Conservation (phyloP, 768 basidiomycete genomes). For the Calvatia gigantea region DNA sequence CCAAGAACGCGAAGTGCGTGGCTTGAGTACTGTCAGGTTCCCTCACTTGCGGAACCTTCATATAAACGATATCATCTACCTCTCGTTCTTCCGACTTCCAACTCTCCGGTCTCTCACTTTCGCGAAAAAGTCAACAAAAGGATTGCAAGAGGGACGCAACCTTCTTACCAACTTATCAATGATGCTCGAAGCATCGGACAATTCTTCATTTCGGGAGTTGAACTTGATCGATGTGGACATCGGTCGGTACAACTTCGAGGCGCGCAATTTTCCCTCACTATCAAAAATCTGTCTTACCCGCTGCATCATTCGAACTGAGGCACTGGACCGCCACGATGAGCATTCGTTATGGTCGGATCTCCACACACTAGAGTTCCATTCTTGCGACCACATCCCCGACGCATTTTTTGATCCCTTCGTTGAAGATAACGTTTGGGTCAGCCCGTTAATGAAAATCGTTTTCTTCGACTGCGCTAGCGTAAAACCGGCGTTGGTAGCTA, state of each 20-base stretch:
- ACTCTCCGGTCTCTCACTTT: conserved; percentile 3
- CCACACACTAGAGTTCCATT: background rate
- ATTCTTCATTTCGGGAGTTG: background rate
- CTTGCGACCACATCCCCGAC: background rate
- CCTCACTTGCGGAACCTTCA: background rate
- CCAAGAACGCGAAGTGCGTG: conserved; percentile 8
- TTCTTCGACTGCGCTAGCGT: background rate
- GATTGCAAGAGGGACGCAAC: conserved; percentile 9
- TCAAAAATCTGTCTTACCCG: background rate
- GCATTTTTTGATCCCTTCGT: background rate
- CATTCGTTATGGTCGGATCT: background rate
- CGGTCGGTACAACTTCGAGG: background rate
- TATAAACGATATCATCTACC: conserved; percentile 9
- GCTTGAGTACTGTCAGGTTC: background rate
- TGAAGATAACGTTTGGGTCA: background rate
- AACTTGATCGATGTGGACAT: conserved; percentile 7
- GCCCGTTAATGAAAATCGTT: background rate
- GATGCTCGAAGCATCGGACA: conserved; percentile 7
- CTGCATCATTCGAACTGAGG: background rate
- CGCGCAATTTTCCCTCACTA: conserved; percentile 4
- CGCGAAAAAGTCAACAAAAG: background rate
- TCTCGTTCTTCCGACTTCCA: conserved; percentile 12
- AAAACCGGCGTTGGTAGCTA: background rate
- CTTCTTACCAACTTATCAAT: conserved; percentile 1
- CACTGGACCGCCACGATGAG: background rate